Base-by-base conservation (phyloP, 768 basidiomycete species). In the Kwoniella pini region DNA sequence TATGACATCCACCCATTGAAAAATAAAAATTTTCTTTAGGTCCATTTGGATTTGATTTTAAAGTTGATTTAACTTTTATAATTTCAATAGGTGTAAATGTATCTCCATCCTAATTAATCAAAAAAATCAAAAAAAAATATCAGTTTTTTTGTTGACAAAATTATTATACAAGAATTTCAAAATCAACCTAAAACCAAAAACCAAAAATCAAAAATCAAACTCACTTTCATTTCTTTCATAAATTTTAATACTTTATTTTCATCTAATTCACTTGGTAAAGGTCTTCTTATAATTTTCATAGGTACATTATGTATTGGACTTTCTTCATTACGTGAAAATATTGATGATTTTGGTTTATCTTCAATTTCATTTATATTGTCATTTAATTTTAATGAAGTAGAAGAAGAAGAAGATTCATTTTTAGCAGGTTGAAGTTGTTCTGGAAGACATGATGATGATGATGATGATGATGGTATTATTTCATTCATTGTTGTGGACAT, bases 71-170 rank as follows among this genome's bases (percentile, higher is more conserved):
- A 2, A 75, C 72, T 49, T 75, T 63, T 33, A 78, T 61, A 1
- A 80, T 68, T 27, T 80, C 79, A 24, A 80, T 75, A 3, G 79
- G 77, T 2, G 79, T 79, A 46, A 80, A 77, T 11, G 65, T 64
- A 64, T 78, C 79, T 17, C 79, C 79, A 11, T 58, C 58, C 77
- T 78, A 57, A 36, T 7, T 36, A 15, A 36, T 7, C 33, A 36
- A 6, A 19, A 43, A 6, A 43, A 43, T 6, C 11, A 51, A 3
- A n/a, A 24, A 24, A 1, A 13, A 21, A 22, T 56, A 72, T 21
- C 38, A 77, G 77, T 68, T 74, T 46, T 61, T 79, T 73, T 43
- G 77, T 78, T 49, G 69, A 56, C 76, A 80, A 75, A 63, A 80
- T 79, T 11, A 63, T 55, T 54, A 63, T n/a, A n/a, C n/a, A n/a